Percentiles rank a stretch among this genome's conserved stretches.
These are phyloP conservation scores for Gastrodia elata DNA, from an alignment of 106 monocot species.

Conservation along the genomic window DNA sequence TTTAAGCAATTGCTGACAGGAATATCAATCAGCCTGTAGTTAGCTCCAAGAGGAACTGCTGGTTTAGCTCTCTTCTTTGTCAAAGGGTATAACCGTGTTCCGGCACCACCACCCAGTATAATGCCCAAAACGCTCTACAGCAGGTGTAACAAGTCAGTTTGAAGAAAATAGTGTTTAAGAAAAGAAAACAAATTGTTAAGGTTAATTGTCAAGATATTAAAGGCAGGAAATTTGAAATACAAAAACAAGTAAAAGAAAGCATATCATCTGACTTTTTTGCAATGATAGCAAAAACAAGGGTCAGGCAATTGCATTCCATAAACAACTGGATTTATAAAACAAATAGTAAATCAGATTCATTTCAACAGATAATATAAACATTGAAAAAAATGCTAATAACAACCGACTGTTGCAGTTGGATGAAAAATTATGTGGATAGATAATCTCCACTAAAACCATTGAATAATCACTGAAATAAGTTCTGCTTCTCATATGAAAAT, in stretches of 20 bases:
- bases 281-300: neutral
- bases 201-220: neutral
- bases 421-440: too few species aligned
- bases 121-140: slow-evolving; percentile 93
- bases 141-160: neutral
- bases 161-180: neutral
- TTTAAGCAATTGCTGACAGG: slow-evolving; percentile 99
- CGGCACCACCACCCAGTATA: slow-evolving; percentile 94
- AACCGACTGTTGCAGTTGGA: too few species aligned
- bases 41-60: slow-evolving; percentile 90
- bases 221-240: neutral
- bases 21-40: slow-evolving; percentile 93
- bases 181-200: neutral
- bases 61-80: slow-evolving; percentile 99
- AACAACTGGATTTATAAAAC: neutral
- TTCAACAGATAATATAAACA: too few species aligned
- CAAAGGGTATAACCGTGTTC: slow-evolving; percentile 81
- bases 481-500: too few species aligned
- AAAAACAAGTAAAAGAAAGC: neutral
- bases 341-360: neutral
- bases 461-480: too few species aligned
- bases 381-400: too few species aligned
- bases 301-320: neutral
- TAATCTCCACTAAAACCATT: too few species aligned
- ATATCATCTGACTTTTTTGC: neutral